Percentiles rank a stretch among this genome's conserved stretches.
These are phyloP conservation scores for Lepiota brunneoincarnata DNA, from an alignment of 768 basidiomycete species.

Conservation along the genomic window DNA sequence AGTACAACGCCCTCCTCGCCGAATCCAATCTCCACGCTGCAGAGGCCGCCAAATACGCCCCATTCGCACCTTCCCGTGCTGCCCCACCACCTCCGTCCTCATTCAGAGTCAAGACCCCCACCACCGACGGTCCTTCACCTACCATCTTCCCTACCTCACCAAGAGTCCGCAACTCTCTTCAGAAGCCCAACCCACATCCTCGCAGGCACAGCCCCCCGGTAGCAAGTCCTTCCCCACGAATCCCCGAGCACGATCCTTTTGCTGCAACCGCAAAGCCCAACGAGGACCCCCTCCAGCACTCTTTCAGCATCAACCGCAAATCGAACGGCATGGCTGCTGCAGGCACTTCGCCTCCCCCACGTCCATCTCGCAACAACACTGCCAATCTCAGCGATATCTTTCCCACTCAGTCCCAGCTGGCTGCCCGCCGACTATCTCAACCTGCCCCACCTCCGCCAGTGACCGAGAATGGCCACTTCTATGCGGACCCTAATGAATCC, in stretches of 20 bases:
- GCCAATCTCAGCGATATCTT: slow-evolving; percentile 77
- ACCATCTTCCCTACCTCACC: slow-evolving; percentile 25
- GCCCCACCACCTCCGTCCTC: slow-evolving; percentile 39
- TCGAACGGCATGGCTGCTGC: slow-evolving; percentile 34
- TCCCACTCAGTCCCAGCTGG: slow-evolving; percentile 36
- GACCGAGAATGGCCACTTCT: slow-evolving; percentile 37
- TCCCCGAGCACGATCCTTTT: slow-evolving; percentile 58
- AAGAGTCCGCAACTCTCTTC: slow-evolving; percentile 53
- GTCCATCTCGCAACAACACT: slow-evolving; percentile 84
- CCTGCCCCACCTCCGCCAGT: slow-evolving; percentile 32
- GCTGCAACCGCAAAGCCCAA: slow-evolving; percentile 36
- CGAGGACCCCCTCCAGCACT: slow-evolving; percentile 20
- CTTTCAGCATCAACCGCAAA: slow-evolving; percentile 25
- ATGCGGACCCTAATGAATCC: slow-evolving; percentile 43
- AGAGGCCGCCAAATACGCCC: slow-evolving; percentile 39
- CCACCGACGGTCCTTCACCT: slow-evolving; percentile 37
- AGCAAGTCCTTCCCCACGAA: slow-evolving; percentile 30
- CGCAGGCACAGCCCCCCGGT: slow-evolving; percentile 53
- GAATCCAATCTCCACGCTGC: slow-evolving; percentile 57
- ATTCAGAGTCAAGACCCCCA: slow-evolving; percentile 44
- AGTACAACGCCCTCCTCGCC: slow-evolving; percentile 71
- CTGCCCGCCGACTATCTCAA: slow-evolving; percentile 51
- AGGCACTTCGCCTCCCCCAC: slow-evolving; percentile 59
- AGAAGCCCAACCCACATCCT: slow-evolving; percentile 54
- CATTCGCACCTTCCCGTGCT: slow-evolving; percentile 35